Base-by-base conservation (phyloP, 106 monocot genomes). In the Apostasia ramifera region DNA sequence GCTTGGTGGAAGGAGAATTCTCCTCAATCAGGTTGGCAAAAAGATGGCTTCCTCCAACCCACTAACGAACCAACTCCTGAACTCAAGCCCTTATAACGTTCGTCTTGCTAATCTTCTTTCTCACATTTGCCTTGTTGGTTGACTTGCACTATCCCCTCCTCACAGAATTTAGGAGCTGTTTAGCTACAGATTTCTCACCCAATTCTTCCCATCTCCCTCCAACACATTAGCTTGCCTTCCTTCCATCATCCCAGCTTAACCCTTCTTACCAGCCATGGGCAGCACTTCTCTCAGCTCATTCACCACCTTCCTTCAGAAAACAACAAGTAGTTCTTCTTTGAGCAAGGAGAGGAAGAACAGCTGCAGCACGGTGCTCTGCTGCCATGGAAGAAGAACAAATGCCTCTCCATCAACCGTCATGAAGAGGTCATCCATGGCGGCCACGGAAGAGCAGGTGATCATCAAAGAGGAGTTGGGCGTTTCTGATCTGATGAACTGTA, bases 1-100 rank as follows among this genome's bases (percentile, higher is more conserved):
- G 1, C 11, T 57, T 44, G 50, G 61, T 67, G 58, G 60, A 63
- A 77, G 48, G 60, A 26, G 26, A 26, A 26, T 26, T 26, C 26
- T 26, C 26, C 26, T 26, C 26, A 26, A 26, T 26, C 26, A 1
- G 37, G 41, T 59, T 52, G 74, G 80, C 80, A 77, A 66, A 81
- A 81, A 85, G 81, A 81, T 69, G 52, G 75, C 75, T 57, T 61
- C 59, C 57, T 70, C 62, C 49, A 69, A 44, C 66, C 56, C 67
- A 78, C 74, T 38, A 42, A 43, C 13, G 55, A 41, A 75, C 74
- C 66, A 79, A 78, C 72, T 67, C 62, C 51, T 66, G n/a, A 44
- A 58, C 40, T 57, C 43, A 50, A 49, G 44, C 55, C 65, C 61
- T 67, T 77, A 68, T 58, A 85, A 77, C 61, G 55, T 57, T 55